These are phyloP conservation scores for Colletotrichum sp. DNA, from an alignment of 2,329 filamentous ascomycete species.

Conservation along the genomic window DNA sequence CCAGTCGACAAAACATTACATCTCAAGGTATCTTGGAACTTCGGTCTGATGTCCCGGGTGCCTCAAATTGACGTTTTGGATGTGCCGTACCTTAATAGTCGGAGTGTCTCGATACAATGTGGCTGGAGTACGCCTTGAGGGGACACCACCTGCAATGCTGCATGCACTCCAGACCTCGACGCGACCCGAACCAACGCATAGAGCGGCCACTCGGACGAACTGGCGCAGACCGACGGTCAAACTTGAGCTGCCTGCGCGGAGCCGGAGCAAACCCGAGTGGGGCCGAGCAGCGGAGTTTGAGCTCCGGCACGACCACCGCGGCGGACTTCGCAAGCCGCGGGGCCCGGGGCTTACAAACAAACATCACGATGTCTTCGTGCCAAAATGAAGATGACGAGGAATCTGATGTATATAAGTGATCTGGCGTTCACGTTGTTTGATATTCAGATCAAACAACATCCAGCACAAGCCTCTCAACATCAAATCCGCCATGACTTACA, in stretches of 20 bases:
- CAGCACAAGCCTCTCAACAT: neutral
- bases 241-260: neutral
- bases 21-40: no score
- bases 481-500: conserved; percentile 25
- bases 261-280: neutral
- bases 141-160: neutral
- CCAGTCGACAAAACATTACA: no score
- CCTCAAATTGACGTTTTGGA: no score
- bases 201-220: neutral
- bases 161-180: neutral
- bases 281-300: neutral
- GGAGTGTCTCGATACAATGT: neutral
- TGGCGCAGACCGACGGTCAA: neutral
- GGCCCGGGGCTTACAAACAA: neutral
- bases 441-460: no score
- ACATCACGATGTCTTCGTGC: neutral
- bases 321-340: neutral
- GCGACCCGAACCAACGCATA: neutral
- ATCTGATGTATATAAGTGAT: neutral
- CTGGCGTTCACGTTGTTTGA: neutral
- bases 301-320: neutral
- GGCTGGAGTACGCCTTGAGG: neutral
- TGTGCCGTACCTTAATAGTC: neutral
- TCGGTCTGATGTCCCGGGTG: no score
- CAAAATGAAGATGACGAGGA: neutral